These are phyloP conservation scores for Geotrichum citri-aurantii DNA, from an alignment of 1,139 yeast genomes.

Conservation along the genomic window DNA sequence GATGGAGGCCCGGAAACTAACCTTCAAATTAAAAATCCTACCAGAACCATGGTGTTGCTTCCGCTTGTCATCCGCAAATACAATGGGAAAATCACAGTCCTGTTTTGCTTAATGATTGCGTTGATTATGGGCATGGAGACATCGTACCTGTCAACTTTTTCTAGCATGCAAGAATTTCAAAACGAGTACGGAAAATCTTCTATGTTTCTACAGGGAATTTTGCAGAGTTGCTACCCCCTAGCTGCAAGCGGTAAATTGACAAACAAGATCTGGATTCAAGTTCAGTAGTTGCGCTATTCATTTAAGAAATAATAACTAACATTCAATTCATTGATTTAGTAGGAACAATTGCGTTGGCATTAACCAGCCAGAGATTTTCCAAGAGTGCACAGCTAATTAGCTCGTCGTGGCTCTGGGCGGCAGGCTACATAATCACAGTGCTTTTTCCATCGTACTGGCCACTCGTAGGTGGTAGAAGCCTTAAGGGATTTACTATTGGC, in stretches of 20 bases:
- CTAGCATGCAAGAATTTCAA: slow-evolving; percentile 44
- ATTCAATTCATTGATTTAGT: slow-evolving; percentile 16
- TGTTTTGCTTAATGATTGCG: slow-evolving; percentile 43
- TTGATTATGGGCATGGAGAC: slow-evolving; percentile 65
- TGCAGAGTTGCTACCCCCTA: slow-evolving; percentile 42
- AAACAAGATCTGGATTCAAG: slow-evolving; percentile 20
- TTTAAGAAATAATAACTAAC: slow-evolving; percentile 13
- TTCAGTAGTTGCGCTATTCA: slow-evolving; percentile 17
- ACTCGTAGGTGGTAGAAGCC: slow-evolving; percentile 47
- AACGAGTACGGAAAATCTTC: slow-evolving; percentile 44
- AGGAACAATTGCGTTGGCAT: not conserved
- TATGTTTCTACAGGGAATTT: slow-evolving; percentile 38
- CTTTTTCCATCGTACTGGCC: slow-evolving; percentile 11
- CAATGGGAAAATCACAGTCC: slow-evolving; percentile 43
- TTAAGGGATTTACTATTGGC: slow-evolving; percentile 62
- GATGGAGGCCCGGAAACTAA: not conserved
- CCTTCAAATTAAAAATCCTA: slow-evolving; percentile 30
- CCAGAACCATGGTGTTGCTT: slow-evolving; percentile 18
- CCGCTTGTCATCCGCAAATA: slow-evolving; percentile 29
- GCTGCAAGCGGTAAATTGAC: slow-evolving; percentile 36
- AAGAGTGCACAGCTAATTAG: slow-evolving; percentile 4
- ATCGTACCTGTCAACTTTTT: slow-evolving; percentile 59
- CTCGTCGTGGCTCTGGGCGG: slow-evolving; percentile 5
- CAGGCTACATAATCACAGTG: slow-evolving; percentile 6
- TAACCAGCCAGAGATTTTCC: not conserved